Percentiles rank a stretch among this genome's conserved stretches.
Evolutionary conservation across 1,284 basidiomycete genomes (phyloP).

Genomic region (Cystobasidium sp.): DNA sequence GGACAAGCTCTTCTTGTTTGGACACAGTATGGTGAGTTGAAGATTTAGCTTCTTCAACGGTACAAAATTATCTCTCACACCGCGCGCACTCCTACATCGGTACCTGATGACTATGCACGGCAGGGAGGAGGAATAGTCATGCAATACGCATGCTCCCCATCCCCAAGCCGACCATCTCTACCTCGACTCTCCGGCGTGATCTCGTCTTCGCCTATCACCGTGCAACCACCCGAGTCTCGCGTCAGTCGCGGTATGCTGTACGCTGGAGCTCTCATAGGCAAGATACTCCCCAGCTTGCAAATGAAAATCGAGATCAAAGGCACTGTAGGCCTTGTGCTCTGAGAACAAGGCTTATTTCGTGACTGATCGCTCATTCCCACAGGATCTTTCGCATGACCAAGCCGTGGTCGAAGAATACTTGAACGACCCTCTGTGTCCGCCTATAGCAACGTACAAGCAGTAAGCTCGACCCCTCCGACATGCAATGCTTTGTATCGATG

Average conservation of each 20-base stretch:
- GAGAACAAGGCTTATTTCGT: no score
- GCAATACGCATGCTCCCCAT: conserved; percentile 20
- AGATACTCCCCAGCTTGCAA: conserved; percentile 32
- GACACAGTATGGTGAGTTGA: conserved; percentile 57
- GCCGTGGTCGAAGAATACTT: conserved; percentile 48
- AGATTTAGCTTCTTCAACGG: background rate
- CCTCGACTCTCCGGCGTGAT: conserved; percentile 33
- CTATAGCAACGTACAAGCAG: conserved; percentile 49
- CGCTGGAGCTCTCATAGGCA: conserved; percentile 31
- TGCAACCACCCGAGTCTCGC: conserved; percentile 24
- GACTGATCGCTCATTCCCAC: background rate
- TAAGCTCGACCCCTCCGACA: conserved; percentile 43
- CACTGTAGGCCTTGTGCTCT: conserved; percentile 3
- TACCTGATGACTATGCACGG: background rate
- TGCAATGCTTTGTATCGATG: conserved; percentile 46
- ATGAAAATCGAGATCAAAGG: conserved; percentile 40
- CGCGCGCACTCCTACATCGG: background rate
- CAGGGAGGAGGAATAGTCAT: conserved; percentile 36
- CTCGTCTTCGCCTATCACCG: conserved; percentile 32
- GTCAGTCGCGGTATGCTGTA: conserved; percentile 6
- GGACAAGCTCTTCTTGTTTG: conserved; percentile 56
- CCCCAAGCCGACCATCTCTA: conserved; percentile 10
- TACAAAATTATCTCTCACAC: background rate
- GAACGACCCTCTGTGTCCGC: conserved; percentile 53
- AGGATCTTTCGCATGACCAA: conserved; percentile 51